Conservation (phyloP, 2,329 filamentous ascomycete genomes). For the Diaporthe sp. region DNA sequence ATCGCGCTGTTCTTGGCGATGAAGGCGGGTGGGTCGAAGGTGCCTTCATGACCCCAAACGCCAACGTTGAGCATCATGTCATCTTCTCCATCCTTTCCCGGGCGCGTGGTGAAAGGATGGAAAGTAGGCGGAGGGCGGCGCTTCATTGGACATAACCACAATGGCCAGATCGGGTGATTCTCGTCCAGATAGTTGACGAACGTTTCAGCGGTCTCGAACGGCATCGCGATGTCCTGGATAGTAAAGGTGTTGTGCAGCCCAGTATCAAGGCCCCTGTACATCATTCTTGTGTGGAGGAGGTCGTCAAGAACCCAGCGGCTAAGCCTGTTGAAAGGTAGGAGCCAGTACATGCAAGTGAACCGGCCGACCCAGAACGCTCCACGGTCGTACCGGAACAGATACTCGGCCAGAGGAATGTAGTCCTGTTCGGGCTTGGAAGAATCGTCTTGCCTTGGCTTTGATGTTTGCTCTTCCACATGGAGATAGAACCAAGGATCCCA, state of each 20-base stretch:
- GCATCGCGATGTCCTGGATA: slow-evolving; percentile 74
- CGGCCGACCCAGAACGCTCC: slow-evolving; percentile 80
- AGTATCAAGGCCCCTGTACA: slow-evolving; percentile 77
- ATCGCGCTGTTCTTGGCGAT: slow-evolving; percentile 76
- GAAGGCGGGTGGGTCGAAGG: slow-evolving; percentile 66
- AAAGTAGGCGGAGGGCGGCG: slow-evolving; percentile 61
- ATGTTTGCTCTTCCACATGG: slow-evolving; percentile 66
- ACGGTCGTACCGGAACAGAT: slow-evolving; percentile 81
- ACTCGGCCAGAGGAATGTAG: slow-evolving; percentile 75
- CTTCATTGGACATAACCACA: slow-evolving; percentile 70
- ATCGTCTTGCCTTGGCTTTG: slow-evolving; percentile 49
- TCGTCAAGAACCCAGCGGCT: slow-evolving; percentile 78
- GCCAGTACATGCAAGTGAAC: slow-evolving; percentile 74
- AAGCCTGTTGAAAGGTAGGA: slow-evolving; percentile 72
- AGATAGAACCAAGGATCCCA: slow-evolving; percentile 82
- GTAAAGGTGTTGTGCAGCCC: slow-evolving; percentile 72
- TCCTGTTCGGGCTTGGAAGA: neutral
- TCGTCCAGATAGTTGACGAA: slow-evolving; percentile 66
- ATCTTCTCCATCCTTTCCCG: slow-evolving; percentile 33
- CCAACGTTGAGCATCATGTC: slow-evolving; percentile 69
- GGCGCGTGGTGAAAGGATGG: slow-evolving; percentile 60
- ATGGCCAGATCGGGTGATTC: slow-evolving; percentile 65
- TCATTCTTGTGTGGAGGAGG: slow-evolving; percentile 78
- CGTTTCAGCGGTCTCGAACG: slow-evolving; percentile 59
- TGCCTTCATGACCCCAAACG: slow-evolving; percentile 81